Evolutionary conservation across 345 rosid genomes (phyloP).

Genomic region (Lumnitzera racemosa): DNA sequence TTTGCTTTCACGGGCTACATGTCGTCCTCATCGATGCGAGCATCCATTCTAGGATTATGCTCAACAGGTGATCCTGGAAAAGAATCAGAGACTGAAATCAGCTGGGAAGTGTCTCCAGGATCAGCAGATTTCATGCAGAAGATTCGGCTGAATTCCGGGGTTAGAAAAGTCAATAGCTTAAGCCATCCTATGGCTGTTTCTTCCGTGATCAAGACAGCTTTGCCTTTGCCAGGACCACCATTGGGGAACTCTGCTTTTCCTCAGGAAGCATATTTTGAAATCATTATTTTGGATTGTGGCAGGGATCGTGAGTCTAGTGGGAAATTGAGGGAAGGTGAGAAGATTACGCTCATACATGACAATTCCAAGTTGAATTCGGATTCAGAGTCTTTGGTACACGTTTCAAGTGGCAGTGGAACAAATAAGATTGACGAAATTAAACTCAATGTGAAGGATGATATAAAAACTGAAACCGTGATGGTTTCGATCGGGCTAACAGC

Average conservation of each 20-base stretch:
- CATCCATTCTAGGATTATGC: slow-evolving; percentile 49
- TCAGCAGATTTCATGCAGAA: slow-evolving; percentile 74
- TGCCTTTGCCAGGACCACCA: slow-evolving; percentile 90
- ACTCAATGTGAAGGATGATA: slow-evolving; percentile 25
- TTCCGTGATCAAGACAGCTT: slow-evolving; percentile 55
- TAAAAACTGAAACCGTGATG: slow-evolving; percentile 22
- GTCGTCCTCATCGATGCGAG: slow-evolving; percentile 27
- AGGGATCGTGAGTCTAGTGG: slow-evolving; percentile 13
- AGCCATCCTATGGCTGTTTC: slow-evolving; percentile 27
- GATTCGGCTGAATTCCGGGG: slow-evolving; percentile 53
- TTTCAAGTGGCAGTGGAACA: slow-evolving; percentile 12
- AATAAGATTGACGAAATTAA: slow-evolving; percentile 36
- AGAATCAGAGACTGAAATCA: slow-evolving; percentile 29
- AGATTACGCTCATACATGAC: slow-evolving; percentile 48
- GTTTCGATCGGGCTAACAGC: slow-evolving; percentile 60
- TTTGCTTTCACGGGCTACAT: slow-evolving; percentile 55
- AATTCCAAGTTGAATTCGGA: slow-evolving; percentile 22
- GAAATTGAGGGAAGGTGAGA: slow-evolving; percentile 49
- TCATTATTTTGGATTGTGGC: slow-evolving; percentile 43
- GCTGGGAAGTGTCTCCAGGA: slow-evolving; percentile 81
- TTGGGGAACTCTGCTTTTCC: slow-evolving; percentile 72
- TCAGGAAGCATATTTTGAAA: slow-evolving; percentile 88
- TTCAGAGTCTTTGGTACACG: slow-evolving; percentile 45
- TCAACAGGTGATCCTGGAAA: slow-evolving; percentile 31
- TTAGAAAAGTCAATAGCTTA: slow-evolving; percentile 15